Evolutionary conservation across 495 filamentous ascomycete genomes (phyloP).

Genomic region (Entonaema liquescens): DNA sequence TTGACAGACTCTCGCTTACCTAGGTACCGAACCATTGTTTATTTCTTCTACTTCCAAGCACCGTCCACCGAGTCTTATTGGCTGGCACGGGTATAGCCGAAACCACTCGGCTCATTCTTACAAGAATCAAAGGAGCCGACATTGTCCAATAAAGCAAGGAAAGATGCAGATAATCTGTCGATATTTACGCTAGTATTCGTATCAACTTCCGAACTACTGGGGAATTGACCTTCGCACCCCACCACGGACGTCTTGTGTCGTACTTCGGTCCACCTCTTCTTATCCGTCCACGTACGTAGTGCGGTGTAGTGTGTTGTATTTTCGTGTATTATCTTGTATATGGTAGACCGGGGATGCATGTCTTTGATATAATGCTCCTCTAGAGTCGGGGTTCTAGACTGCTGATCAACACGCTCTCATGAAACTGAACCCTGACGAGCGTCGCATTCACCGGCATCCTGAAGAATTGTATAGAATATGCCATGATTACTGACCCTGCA

Average conservation of each 20-base stretch:
- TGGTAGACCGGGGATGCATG: constrained; percentile 34
- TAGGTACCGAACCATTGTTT: constrained; percentile 5
- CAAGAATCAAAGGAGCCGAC: constrained; percentile 13
- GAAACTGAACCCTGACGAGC: constrained; percentile 30
- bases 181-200: constrained; percentile 29
- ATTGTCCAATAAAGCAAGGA: constrained; percentile 25
- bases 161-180: constrained; percentile 36
- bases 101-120: constrained; percentile 25
- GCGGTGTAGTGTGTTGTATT: constrained; percentile 11
- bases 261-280: constrained; percentile 24
- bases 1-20: constrained; percentile 38
- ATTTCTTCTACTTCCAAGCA: constrained; percentile 7
- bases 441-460: constrained; percentile 33
- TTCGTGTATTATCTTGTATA: not conserved
- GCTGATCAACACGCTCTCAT: constrained; percentile 28
- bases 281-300: constrained; percentile 1
- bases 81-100: constrained; percentile 33
- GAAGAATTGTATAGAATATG: constrained; percentile 12
- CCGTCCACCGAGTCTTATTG: constrained; percentile 17
- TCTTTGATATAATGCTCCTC: constrained; percentile 33
- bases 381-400: constrained; percentile 38
- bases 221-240: constrained; percentile 26
- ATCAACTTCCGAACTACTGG: constrained; percentile 32
- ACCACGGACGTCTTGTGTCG: constrained; percentile 19
- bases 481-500: not conserved